phyloP scores from a whole-genome alignment of 305 asterid species.

The Fraxinus latifolia region DNA sequence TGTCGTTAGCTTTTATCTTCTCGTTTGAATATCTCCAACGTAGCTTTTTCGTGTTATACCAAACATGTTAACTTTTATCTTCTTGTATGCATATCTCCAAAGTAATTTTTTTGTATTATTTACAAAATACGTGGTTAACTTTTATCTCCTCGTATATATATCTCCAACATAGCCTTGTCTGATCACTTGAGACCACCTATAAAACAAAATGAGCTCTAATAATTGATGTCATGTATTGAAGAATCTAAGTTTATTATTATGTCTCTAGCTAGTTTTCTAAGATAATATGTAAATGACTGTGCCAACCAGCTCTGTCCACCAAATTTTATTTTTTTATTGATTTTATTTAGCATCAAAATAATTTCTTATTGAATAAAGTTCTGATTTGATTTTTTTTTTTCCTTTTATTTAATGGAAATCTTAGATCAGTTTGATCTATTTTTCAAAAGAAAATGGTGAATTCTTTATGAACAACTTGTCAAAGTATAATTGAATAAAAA shows the following conservation, averaged over 20 bases:
- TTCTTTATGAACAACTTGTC: neutral
- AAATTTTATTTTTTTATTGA: neutral
- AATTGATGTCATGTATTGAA: conserved; percentile 36
- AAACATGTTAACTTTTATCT: too few relatives aligned
- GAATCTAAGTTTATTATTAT: conserved; percentile 33
- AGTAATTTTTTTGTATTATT: neutral
- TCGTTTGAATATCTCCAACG: neutral
- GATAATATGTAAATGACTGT: conserved; percentile 14
- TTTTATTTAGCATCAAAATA: neutral
- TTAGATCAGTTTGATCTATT: neutral
- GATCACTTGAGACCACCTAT: conserved; percentile 52
- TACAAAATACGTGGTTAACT: neutral
- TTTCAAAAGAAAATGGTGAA: neutral
- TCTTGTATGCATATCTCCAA: neutral
- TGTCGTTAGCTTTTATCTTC: neutral
- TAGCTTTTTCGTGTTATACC: conserved; percentile 1
- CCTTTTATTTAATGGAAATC: neutral
- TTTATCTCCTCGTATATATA: neutral
- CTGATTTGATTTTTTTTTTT: neutral
- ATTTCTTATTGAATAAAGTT: neutral
- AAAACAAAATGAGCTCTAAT: conserved; percentile 51
- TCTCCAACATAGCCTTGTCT: conserved; percentile 20
- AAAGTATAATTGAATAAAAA: neutral
- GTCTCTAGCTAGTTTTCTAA: conserved; percentile 25
- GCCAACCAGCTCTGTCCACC: neutral